These are phyloP conservation scores for Pyrus hybrid DNA, from an alignment of 331 rosid genomes.

Conservation along the genomic window DNA sequence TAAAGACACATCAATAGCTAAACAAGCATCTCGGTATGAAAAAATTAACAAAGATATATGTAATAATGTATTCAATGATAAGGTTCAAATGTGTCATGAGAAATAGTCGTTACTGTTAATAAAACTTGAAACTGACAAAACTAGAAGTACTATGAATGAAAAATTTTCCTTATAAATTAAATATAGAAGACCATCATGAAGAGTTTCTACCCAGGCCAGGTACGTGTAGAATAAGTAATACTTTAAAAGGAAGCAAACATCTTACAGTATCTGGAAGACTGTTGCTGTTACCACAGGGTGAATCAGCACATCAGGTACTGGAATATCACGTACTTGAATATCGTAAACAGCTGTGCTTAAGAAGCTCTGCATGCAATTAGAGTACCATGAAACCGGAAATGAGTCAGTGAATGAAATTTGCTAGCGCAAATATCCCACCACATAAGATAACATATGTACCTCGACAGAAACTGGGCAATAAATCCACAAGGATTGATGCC, in stretches of 20 bases:
- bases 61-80: background rate
- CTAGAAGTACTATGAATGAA: too few relatives aligned
- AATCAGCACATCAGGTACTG: constrained; percentile 52
- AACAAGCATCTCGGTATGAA: too few relatives aligned
- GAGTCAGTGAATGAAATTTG: background rate
- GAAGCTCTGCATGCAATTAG: constrained; percentile 39
- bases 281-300: constrained; percentile 66
- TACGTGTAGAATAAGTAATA: background rate
- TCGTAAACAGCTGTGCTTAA: constrained; percentile 31
- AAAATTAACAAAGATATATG: too few relatives aligned
- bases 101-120: background rate
- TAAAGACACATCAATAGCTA: background rate
- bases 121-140: background rate
- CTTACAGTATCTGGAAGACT: constrained; percentile 66
- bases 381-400: constrained; percentile 4
- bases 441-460: constrained; percentile 24
- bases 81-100: background rate
- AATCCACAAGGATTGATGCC: constrained; percentile 89
- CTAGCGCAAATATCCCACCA: background rate
- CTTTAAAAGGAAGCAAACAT: background rate
- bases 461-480: constrained; percentile 37
- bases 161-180: too few relatives aligned
- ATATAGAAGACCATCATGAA: background rate
- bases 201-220: background rate
- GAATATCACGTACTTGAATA: background rate